phyloP scores from a whole-genome alignment of 768 basidiomycete species.

The Daedaleopsis nitida region DNA sequence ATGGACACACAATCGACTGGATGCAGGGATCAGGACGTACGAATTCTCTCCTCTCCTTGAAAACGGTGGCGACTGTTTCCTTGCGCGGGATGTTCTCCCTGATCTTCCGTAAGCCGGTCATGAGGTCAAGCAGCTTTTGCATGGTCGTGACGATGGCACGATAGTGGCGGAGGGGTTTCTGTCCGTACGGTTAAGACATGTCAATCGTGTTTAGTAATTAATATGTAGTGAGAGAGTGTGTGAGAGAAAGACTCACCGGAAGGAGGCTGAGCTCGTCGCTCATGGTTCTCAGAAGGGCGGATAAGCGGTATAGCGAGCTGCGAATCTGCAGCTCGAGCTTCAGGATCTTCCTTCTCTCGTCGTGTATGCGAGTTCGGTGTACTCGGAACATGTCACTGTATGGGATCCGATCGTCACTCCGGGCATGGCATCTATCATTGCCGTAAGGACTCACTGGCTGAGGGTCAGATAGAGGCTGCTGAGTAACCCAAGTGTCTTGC shows the following conservation, averaged over 20 bases:
- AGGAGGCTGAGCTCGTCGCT: constrained; percentile 49
- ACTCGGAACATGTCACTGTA: constrained; percentile 40
- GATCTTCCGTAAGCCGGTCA: constrained; percentile 49
- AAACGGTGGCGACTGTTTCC: constrained; percentile 42
- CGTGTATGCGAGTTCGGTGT: constrained; percentile 23
- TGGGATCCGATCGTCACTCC: background rate
- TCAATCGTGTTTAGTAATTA: background rate
- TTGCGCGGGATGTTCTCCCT: constrained; percentile 48
- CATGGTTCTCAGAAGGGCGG: constrained; percentile 44
- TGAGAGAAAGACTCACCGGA: constrained; percentile 36
- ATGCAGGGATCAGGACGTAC: too few relatives aligned
- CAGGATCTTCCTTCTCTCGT: constrained; percentile 38
- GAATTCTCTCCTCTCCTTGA: constrained; percentile 45
- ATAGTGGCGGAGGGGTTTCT: constrained; percentile 53
- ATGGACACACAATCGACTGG: background rate
- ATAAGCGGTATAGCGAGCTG: constrained; percentile 40
- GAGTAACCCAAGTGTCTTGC: constrained; percentile 40
- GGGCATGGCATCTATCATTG: background rate
- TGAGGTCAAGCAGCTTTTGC: constrained; percentile 44
- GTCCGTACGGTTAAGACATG: background rate
- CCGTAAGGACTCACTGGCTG: constrained; percentile 36
- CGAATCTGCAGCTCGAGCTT: constrained; percentile 46
- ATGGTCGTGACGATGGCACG: constrained; percentile 38
- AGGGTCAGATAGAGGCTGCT: constrained; percentile 47
- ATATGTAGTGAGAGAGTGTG: too few relatives aligned